Evolutionary conservation across 768 basidiomycete species (phyloP).

Genomic region (Suillus subluteus): DNA sequence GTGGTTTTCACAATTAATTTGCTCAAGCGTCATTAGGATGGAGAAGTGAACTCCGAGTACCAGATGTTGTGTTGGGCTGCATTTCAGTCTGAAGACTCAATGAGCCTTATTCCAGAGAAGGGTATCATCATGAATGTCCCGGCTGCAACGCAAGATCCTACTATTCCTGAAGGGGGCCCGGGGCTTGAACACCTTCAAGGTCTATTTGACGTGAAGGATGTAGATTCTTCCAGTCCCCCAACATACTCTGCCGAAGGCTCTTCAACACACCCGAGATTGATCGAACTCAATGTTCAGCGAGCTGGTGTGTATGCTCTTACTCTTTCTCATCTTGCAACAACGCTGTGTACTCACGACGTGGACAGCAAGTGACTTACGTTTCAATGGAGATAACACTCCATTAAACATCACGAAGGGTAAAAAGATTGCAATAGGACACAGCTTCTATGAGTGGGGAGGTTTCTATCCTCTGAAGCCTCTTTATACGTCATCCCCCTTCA

Average conservation of each 20-base stretch:
- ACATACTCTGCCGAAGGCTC: constrained; percentile 11
- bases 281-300: constrained; percentile 25
- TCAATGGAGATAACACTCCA: constrained; percentile 26
- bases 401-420: constrained; percentile 32
- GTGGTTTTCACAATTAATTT: not conserved
- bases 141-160: constrained; percentile 26
- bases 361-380: constrained; percentile 21
- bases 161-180: constrained; percentile 34
- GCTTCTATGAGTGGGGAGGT: constrained; percentile 37
- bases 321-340: not conserved
- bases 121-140: constrained; percentile 36
- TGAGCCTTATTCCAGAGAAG: constrained; percentile 37
- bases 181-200: constrained; percentile 35
- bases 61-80: constrained; percentile 45
- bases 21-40: constrained; percentile 42
- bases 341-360: constrained; percentile 13
- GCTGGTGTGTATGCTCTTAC: constrained; percentile 25
- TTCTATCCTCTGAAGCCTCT: constrained; percentile 35
- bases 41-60: constrained; percentile 47
- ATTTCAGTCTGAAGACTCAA: constrained; percentile 49
- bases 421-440: constrained; percentile 34
- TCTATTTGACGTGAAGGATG: constrained; percentile 27
- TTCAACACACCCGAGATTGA: constrained; percentile 5
- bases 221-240: not conserved
- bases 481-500: constrained; percentile 32